Evolutionary conservation across 2,329 filamentous ascomycete species (phyloP).

Genomic region (Trichoderma sp.): DNA sequence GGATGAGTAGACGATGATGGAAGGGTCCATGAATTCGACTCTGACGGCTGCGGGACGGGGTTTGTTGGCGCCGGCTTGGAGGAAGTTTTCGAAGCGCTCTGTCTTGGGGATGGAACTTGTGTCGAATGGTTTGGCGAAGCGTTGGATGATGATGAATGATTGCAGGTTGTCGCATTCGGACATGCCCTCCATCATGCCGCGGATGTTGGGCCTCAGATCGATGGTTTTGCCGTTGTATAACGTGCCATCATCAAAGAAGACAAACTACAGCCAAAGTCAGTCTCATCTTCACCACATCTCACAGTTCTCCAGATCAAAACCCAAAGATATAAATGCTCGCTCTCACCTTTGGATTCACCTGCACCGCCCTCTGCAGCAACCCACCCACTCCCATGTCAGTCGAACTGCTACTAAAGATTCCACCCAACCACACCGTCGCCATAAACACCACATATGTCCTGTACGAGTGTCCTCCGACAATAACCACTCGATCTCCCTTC

Average conservation of each 20-base stretch:
- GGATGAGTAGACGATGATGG: conserved; percentile 74
- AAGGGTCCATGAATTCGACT: conserved; percentile 69
- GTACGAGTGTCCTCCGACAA: conserved; percentile 72
- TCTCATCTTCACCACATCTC: background rate
- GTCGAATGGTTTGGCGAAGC: conserved; percentile 61
- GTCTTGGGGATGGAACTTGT: conserved; percentile 50
- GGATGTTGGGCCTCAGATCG: conserved; percentile 71
- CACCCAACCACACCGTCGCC: conserved; percentile 68
- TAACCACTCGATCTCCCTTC: conserved; percentile 71
- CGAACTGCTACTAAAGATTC: conserved; percentile 70
- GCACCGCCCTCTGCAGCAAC: conserved; percentile 68
- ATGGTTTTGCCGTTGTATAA: conserved; percentile 76
- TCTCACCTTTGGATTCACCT: conserved; percentile 66
- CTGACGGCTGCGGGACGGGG: conserved; percentile 53
- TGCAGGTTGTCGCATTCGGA: conserved; percentile 57
- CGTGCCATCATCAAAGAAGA: conserved; percentile 81
- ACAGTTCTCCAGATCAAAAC: background rate
- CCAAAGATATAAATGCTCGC: background rate
- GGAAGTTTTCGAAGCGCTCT: conserved; percentile 45
- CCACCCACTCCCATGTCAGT: conserved; percentile 83
- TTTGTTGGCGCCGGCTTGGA: conserved; percentile 32
- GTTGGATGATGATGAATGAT: conserved; percentile 62
- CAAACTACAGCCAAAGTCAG: conserved; percentile 43
- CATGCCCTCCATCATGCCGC: conserved; percentile 66
- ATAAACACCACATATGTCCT: conserved; percentile 72